Evolutionary conservation across 345 rosid species (phyloP), one percentile per base, ranked within the genome.

Genomic region (Aquilaria yunnanensis): DNA sequence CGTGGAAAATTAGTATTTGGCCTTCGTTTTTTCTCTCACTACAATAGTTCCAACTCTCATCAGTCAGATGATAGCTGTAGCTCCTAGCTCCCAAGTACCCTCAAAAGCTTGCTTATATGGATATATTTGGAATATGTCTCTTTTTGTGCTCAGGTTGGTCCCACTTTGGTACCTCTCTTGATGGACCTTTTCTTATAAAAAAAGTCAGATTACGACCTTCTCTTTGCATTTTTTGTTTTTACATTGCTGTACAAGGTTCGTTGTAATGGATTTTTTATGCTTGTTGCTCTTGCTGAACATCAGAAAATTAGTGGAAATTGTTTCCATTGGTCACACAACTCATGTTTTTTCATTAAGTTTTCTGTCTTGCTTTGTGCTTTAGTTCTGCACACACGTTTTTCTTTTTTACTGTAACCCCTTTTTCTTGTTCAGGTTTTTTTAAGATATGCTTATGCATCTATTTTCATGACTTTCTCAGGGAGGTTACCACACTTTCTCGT

Each of bases 401-500:
- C 23, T 12, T 14, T 7, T 47, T 63, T 53, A 50, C 0, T 68
- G 65, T 29, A 46, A 48, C 37, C 7, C 33, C 30, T 50, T 32
- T 50, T 32, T 59, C 41, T 52, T 52, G 51, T 61, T 31, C 32
- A 43, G 67, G 14, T 31, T 59, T 54, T 59, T 56, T 55, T 54
- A 54, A 47, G 43, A 51, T 67, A 37, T 67, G 46, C 74, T 57
- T 57, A 37, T 56, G 59, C 65, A 63, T 72, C 43, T 61, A 72
- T 55, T 31, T 13, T 63, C 68, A 47, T 10, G 75, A 14, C 31
- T 61, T 83, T 52, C 70, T 72, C 74, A 93, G 98, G 84, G 98
- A 93, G 79, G 98, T 93, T 66, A 90, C 97, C 10, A 93, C 98
- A 48, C 96, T 93, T 65, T 88, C 98, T 7, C 98, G 97, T 51